phyloP scores from a whole-genome alignment of 495 filamentous ascomycete species.

The Patellaria atrata region DNA sequence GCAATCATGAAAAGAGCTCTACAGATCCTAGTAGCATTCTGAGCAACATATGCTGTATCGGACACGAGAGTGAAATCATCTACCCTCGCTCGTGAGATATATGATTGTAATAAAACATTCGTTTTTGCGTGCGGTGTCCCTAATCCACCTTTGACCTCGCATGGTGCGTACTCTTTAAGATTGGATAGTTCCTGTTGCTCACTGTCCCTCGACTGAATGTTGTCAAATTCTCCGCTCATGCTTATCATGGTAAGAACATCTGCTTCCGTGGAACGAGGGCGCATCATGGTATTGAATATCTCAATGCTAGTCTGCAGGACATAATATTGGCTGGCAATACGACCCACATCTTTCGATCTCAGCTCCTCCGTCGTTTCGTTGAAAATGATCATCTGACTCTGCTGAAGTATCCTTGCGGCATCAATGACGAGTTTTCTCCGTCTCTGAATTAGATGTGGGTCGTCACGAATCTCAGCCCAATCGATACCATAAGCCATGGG shows the following conservation, averaged over 20 bases:
- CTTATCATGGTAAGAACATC: slow-evolving; percentile 91
- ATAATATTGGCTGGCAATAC: slow-evolving; percentile 95
- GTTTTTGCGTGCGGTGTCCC: slow-evolving; percentile 80
- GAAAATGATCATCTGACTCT: slow-evolving; percentile 97
- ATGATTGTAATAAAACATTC: slow-evolving; percentile 85
- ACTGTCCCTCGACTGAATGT: slow-evolving; percentile 79
- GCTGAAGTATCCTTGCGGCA: slow-evolving; percentile 69
- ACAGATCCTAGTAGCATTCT: slow-evolving; percentile 90
- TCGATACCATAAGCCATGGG: slow-evolving; percentile 92
- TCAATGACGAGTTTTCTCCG: slow-evolving; percentile 71
- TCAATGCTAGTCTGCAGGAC: slow-evolving; percentile 84
- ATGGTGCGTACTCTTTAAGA: slow-evolving; percentile 46
- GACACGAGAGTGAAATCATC: slow-evolving; percentile 89
- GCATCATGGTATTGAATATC: slow-evolving; percentile 91
- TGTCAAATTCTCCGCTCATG: slow-evolving; percentile 92
- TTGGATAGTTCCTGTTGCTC: slow-evolving; percentile 65
- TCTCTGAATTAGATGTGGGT: slow-evolving; percentile 69
- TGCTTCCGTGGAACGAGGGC: slow-evolving; percentile 61
- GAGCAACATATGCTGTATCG: slow-evolving; percentile 85
- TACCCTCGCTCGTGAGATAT: slow-evolving; percentile 76
- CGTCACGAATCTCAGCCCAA: slow-evolving; percentile 76
- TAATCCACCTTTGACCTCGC: slow-evolving; percentile 57
- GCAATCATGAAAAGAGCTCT: slow-evolving; percentile 95
- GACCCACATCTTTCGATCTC: slow-evolving; percentile 79
- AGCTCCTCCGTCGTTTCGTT: slow-evolving; percentile 87